Conservation (phyloP, 352 stramenopile species). For the Phytophthora pistaciae region DNA sequence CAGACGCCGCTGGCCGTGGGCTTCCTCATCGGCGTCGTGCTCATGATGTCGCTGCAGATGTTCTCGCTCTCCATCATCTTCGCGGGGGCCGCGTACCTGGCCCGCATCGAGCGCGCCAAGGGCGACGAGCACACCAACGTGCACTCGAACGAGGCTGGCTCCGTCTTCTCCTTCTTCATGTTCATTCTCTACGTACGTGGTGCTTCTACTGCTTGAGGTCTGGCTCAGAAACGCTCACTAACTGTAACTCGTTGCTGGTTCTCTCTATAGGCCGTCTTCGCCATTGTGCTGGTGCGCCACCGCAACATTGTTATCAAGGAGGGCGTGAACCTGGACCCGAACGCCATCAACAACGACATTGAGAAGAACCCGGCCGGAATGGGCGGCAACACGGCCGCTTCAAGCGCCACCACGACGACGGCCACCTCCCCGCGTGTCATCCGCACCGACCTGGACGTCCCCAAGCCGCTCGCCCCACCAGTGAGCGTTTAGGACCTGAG, state of each 20-base stretch:
- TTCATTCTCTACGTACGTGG: constrained; percentile 85
- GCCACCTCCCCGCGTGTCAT: constrained; percentile 72
- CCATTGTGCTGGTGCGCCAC: constrained; percentile 76
- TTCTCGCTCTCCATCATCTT: constrained; percentile 87
- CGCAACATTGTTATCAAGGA: constrained; percentile 89
- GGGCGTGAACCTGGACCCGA: constrained; percentile 52
- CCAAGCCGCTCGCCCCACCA: constrained; percentile 64
- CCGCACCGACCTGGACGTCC: constrained; percentile 67
- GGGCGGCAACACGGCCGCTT: constrained; percentile 17
- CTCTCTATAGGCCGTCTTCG: constrained; percentile 59
- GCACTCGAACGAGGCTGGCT: constrained; percentile 79
- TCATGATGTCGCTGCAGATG: constrained; percentile 93
- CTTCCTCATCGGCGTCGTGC: constrained; percentile 92
- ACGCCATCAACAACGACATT: constrained; percentile 37
- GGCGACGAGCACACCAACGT: constrained; percentile 66
- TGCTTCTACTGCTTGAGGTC: neutral
- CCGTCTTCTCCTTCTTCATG: constrained; percentile 90
- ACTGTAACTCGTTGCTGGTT: neutral
- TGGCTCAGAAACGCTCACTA: neutral
- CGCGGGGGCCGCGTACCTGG: constrained; percentile 74
- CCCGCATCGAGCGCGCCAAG: constrained; percentile 68
- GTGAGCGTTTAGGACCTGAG: constrained; percentile 64
- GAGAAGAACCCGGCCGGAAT: constrained; percentile 62
- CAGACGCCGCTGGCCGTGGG: constrained; percentile 86
- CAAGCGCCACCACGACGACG: constrained; percentile 19